These are phyloP conservation scores for Glycine soja DNA, from an alignment of 306 rosid genomes.

Conservation along the genomic window DNA sequence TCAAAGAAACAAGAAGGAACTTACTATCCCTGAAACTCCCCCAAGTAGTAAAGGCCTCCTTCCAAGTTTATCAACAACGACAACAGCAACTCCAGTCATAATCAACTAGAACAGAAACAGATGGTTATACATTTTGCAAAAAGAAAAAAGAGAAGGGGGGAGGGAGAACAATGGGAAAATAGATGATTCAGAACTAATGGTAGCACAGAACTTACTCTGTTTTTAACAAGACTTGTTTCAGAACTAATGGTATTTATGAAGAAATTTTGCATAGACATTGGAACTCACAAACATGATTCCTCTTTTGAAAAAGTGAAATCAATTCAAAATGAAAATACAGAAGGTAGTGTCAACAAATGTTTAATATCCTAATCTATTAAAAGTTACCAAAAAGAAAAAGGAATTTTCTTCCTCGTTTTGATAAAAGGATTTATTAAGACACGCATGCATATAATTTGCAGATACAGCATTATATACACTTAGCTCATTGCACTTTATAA, in stretches of 20 bases:
- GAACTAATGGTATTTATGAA: neutral
- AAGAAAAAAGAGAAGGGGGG: neutral
- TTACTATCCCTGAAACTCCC: conserved; percentile 94
- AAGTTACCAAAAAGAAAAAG: neutral
- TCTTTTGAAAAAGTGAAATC: conserved; percentile 21
- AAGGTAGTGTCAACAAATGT: conserved; percentile 19
- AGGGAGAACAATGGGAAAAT: conserved; percentile 10
- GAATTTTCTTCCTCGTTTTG: neutral
- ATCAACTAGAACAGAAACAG: conserved; percentile 66
- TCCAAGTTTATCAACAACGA: conserved; percentile 83
- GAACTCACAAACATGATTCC: conserved; percentile 30
- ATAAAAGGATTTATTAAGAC: conserved; percentile 5
- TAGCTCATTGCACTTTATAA: conserved; percentile 1
- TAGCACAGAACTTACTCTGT: neutral
- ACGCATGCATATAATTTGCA: neutral
- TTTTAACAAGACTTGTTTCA: conserved; percentile 12
- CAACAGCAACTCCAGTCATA: conserved; percentile 92
- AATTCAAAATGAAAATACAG: conserved; percentile 34
- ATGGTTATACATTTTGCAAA: neutral
- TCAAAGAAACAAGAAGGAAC: conserved; percentile 44
- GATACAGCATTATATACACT: neutral
- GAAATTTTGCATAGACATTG: conserved; percentile 22
- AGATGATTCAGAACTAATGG: neutral
- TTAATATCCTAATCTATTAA: conserved; percentile 2
- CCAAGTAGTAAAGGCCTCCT: conserved; percentile 95